phyloP scores from a whole-genome alignment of 2,329 filamentous ascomycete genomes.

The Paracoccidioides brasiliensis region DNA sequence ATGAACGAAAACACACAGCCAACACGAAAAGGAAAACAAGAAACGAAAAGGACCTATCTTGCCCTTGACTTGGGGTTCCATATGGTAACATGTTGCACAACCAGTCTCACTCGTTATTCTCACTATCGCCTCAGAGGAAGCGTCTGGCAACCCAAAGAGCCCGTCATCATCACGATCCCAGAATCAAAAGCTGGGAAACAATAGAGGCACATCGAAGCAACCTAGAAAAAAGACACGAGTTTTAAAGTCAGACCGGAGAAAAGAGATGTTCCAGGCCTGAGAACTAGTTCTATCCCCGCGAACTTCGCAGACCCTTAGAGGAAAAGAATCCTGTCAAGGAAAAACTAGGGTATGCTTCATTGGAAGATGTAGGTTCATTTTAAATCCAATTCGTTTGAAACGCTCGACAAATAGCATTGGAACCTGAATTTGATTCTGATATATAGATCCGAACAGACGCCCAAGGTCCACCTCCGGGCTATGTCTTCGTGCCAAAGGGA shows the following conservation, averaged over 20 bases:
- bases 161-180: not conserved
- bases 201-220: not conserved
- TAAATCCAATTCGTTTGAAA: not conserved
- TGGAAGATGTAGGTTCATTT: not conserved
- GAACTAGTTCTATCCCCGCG: not conserved
- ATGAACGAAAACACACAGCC: no score
- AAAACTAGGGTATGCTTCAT: not conserved
- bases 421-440: not conserved
- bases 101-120: not conserved
- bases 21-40: no score
- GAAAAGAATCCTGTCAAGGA: not conserved
- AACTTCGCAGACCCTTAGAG: not conserved
- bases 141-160: not conserved
- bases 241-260: not conserved
- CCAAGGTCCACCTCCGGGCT: conserved; percentile 19
- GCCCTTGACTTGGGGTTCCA: not conserved
- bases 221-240: not conserved
- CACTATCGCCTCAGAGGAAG: not conserved
- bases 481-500: conserved; percentile 31
- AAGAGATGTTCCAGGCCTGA: not conserved
- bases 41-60: no score
- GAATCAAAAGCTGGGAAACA: not conserved
- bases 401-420: not conserved
- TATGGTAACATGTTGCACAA: no score
- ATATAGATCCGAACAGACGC: conserved; percentile 21